A percentile compares a stretch with the other conserved stretches of the same genome.
Evolutionary conservation across 352 stramenopile genomes (phyloP).

Genomic region (Phytophthora parvispora): DNA sequence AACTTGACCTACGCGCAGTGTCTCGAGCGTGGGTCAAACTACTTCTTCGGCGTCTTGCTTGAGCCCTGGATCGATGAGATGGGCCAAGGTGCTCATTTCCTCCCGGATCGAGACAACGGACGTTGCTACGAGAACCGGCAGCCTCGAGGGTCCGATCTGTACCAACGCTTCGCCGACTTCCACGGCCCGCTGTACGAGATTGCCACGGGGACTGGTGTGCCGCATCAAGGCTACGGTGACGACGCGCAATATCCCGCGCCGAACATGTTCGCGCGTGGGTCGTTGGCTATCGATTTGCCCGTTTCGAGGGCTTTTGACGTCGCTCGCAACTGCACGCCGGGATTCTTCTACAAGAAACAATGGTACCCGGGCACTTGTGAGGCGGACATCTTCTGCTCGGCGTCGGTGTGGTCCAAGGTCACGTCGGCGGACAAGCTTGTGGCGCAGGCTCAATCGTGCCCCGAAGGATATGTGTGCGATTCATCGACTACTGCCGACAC

Average conservation of each 20-base stretch:
- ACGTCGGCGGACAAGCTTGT: conserved; percentile 38
- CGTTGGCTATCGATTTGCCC: conserved; percentile 89
- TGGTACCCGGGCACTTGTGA: conserved; percentile 98
- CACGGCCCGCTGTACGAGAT: conserved; percentile 97
- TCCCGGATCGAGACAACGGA: conserved; percentile 74
- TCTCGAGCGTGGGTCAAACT: conserved; percentile 81
- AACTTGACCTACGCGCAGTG: conserved; percentile 92
- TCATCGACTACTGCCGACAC: conserved; percentile 88
- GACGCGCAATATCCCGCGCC: conserved; percentile 71
- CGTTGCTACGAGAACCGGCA: conserved; percentile 97
- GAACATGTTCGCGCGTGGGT: conserved; percentile 91
- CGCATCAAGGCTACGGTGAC: conserved; percentile 96
- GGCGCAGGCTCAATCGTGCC: conserved; percentile 92
- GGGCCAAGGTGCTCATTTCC: conserved; percentile 93
- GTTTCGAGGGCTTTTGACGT: conserved; percentile 87
- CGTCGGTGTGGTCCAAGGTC: conserved; percentile 34
- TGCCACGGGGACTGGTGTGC: conserved; percentile 68
- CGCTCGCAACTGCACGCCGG: conserved; percentile 95
- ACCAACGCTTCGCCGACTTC: conserved; percentile 95
- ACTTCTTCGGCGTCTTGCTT: conserved; percentile 96
- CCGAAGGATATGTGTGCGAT: conserved; percentile 97
- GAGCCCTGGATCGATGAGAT: conserved; percentile 97
- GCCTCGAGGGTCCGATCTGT: conserved; percentile 89
- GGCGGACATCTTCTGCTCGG: conserved; percentile 95
- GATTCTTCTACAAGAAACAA: conserved; percentile 90